Base-by-base conservation (phyloP, 495 filamentous ascomycete genomes). In the Podospora conica region DNA sequence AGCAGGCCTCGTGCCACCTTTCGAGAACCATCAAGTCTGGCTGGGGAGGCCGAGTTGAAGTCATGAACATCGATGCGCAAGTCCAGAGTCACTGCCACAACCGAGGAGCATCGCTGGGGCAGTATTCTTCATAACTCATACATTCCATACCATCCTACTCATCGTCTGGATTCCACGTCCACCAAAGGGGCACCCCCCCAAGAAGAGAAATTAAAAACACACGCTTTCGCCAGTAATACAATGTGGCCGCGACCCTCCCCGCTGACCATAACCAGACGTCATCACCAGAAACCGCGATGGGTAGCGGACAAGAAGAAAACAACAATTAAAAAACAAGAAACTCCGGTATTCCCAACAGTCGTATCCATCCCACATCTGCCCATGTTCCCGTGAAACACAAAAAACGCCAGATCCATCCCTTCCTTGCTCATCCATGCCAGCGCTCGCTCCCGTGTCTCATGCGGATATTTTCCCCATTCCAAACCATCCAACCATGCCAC, bases 211-310 rank as follows among this genome's bases (percentile, higher is more conserved):
- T 63, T 7, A 48, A 48, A 55, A 23, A n/a, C n/a, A n/a, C n/a
- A 63, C 28, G 53, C 61, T 27, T 28, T 3, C n/a, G 11, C 3
- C n/a, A 55, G 29, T 48, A 63, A 56, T 63, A 63, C 61, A 63
- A 21, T 7, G 6, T 48, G 40, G 40, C 31, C 48, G 61, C 48
- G 33, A n/a, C 40, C 18, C 20, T 29, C 61, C 48, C 25, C n/a
- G 48, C 48, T 21, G 53, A 24, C 61, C 61, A 63, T 63, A 63
- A 63, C 15, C 61, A 63, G 53, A 63, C 61, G 29, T 57, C 33
- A 61, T 53, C 24, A 28, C 31, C 29, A 61, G 3, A 61, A 23
- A 61, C 59, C 7, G 21, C 21, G 12, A 48, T 7, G 5, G 40
- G 18, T 48, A 10, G 9, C 11, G 28, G 29, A 31, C 29, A n/a